Conservation (phyloP, 1,284 basidiomycete genomes). For the Mixia osmundae region DNA sequence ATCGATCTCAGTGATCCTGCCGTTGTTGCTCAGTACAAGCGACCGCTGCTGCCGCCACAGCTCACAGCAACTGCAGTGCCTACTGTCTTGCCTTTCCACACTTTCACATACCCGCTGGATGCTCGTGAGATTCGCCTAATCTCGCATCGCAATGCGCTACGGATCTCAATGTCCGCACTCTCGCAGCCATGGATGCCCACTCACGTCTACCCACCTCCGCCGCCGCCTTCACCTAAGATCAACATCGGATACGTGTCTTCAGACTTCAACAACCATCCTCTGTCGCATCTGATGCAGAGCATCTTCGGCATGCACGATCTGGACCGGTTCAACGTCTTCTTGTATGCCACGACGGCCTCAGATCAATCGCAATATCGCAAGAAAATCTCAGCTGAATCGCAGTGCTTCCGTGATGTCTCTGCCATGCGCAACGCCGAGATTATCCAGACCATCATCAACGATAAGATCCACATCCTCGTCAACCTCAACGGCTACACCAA, state of each 20-base stretch:
- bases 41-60: conserved; percentile 23
- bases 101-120: conserved; percentile 34
- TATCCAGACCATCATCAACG: conserved; percentile 27
- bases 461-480: conserved; percentile 31
- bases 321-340: conserved; percentile 28
- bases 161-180: conserved; percentile 31
- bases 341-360: conserved; percentile 34
- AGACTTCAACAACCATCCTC: conserved; percentile 36
- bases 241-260: conserved; percentile 37
- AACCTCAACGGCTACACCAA: conserved; percentile 36
- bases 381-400: conserved; percentile 30
- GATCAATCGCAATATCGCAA: conserved; percentile 32
- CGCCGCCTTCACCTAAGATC: conserved; percentile 28
- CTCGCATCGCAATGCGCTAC: conserved; percentile 34
- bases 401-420: conserved; percentile 33
- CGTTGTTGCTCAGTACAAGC: conserved; percentile 16
- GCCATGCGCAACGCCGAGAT: conserved; percentile 27
- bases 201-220: conserved; percentile 32
- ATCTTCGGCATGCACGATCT: conserved; percentile 34
- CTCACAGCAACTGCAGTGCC: conserved; percentile 29
- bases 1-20: neutral
- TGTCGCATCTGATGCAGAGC: conserved; percentile 38
- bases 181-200: conserved; percentile 30
- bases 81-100: conserved; percentile 36
- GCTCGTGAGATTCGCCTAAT: conserved; percentile 33